These are phyloP conservation scores for Ganoderma boninense DNA, from an alignment of 1,284 basidiomycete species.

Conservation along the genomic window DNA sequence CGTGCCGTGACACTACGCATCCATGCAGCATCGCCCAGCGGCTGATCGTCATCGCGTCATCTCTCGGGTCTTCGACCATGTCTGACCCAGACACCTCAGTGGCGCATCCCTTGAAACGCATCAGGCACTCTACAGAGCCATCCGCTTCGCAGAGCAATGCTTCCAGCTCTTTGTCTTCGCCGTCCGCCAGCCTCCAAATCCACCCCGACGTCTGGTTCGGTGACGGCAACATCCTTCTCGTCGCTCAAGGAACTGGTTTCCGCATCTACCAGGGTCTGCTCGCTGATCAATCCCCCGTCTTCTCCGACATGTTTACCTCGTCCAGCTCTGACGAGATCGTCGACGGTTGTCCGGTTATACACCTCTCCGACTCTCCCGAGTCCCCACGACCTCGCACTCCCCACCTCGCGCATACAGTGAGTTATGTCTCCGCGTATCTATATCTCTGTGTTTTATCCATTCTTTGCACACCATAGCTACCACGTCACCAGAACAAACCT, in stretches of 20 bases:
- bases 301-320: conserved; percentile 30
- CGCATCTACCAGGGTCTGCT: conserved; percentile 31
- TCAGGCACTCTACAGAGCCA: not conserved
- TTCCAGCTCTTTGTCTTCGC: not conserved
- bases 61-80: not conserved
- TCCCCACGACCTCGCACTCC: conserved; percentile 14
- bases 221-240: conserved; percentile 34
- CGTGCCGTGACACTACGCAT: not conserved
- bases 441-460: too few species aligned
- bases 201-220: conserved; percentile 22
- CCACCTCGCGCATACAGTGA: not conserved
- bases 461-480: too few species aligned
- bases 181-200: not conserved
- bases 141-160: not conserved
- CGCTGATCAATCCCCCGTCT: conserved; percentile 28
- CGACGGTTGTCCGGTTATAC: conserved; percentile 27
- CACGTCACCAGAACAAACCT: too few species aligned
- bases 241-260: conserved; percentile 23
- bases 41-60: not conserved
- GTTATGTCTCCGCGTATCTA: too few species aligned
- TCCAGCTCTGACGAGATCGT: conserved; percentile 16
- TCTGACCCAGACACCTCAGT: not conserved
- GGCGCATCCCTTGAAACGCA: not conserved
- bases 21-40: too few species aligned
- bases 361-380: conserved; percentile 27